phyloP scores from a whole-genome alignment of 306 rosid species.

The Pyrus betulifolia region DNA sequence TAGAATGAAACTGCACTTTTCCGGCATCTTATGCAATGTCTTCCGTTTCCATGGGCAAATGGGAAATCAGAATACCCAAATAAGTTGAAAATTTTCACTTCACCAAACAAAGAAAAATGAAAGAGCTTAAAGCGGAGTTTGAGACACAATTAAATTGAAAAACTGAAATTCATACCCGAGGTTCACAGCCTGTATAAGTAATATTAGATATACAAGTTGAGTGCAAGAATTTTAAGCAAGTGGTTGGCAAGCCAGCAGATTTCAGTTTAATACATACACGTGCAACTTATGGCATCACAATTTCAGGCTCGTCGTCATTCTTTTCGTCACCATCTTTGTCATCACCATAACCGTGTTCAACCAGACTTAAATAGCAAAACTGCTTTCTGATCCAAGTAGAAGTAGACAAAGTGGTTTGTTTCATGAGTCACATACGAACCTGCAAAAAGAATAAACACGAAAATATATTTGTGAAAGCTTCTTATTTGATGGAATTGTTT shows the following conservation, averaged over 20 bases:
- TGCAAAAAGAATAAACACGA: conserved; percentile 20
- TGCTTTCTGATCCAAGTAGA: conserved; percentile 98
- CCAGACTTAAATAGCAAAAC: conserved; percentile 90
- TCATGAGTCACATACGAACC: conserved; percentile 98
- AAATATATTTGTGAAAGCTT: conserved; percentile 3
- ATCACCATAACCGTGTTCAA: conserved; percentile 28
- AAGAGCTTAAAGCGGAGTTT: not conserved
- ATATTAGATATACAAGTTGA: conserved; percentile 47
- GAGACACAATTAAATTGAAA: conserved; percentile 7
- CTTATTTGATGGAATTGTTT: not conserved
- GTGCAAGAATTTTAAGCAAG: conserved; percentile 46
- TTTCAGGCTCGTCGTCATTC: conserved; percentile 1
- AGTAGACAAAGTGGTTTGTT: conserved; percentile 95
- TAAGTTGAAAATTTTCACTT: not conserved
- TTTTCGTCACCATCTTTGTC: conserved; percentile 17
- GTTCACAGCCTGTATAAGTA: conserved; percentile 34
- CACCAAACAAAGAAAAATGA: not conserved
- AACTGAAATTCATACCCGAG: conserved; percentile 22
- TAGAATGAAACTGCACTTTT: too few species aligned
- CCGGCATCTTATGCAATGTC: not conserved
- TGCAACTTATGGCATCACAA: conserved; percentile 38
- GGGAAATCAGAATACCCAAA: not conserved
- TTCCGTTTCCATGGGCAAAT: too few species aligned
- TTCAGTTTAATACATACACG: conserved; percentile 49
- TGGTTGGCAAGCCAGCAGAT: conserved; percentile 27